Percentiles rank a stretch among this genome's conserved stretches.
phyloP scores from a whole-genome alignment of 1,139 yeast genomes.

The Pichia sp. region DNA sequence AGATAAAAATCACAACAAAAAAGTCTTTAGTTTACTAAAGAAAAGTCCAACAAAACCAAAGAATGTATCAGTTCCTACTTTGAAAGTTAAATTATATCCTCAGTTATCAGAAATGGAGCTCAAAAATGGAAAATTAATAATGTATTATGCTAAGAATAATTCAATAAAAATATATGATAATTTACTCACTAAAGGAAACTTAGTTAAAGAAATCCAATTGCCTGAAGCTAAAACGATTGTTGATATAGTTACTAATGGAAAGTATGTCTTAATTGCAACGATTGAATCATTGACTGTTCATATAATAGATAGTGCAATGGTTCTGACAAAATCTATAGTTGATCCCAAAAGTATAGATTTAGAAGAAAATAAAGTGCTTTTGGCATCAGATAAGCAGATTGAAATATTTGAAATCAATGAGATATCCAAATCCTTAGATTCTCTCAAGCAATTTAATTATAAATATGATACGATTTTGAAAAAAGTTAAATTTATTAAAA shows the following conservation, averaged over 20 bases:
- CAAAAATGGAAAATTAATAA: constrained; percentile 9
- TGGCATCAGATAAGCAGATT: constrained; percentile 16
- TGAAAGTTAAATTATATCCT: constrained; percentile 4
- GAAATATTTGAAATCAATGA: constrained; percentile 16
- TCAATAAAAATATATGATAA: constrained; percentile 9
- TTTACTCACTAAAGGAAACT: not conserved
- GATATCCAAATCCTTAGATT: constrained; percentile 2
- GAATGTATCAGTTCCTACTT: not conserved
- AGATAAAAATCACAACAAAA: constrained; percentile 7
- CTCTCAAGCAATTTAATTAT: constrained; percentile 8
- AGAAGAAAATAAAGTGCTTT: constrained; percentile 14
- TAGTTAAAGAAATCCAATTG: constrained; percentile 6
- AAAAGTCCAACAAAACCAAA: constrained; percentile 5
- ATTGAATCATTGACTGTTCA: constrained; percentile 14
- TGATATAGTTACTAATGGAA: constrained; percentile 17
- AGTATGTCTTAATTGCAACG: constrained; percentile 15
- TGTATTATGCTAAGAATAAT: constrained; percentile 10
- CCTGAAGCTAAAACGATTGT: constrained; percentile 11
- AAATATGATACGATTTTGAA: constrained; percentile 15
- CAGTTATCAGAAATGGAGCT: constrained; percentile 11
- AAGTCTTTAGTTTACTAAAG: constrained; percentile 2
- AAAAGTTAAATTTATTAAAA: constrained; percentile 17
- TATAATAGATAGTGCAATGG: not conserved
- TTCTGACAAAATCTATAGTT: not conserved
- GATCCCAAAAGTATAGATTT: constrained; percentile 20